Percentiles rank a stretch among this genome's conserved stretches.
Conservation (phyloP, 768 basidiomycete genomes). For the Lenzites betulinus region DNA sequence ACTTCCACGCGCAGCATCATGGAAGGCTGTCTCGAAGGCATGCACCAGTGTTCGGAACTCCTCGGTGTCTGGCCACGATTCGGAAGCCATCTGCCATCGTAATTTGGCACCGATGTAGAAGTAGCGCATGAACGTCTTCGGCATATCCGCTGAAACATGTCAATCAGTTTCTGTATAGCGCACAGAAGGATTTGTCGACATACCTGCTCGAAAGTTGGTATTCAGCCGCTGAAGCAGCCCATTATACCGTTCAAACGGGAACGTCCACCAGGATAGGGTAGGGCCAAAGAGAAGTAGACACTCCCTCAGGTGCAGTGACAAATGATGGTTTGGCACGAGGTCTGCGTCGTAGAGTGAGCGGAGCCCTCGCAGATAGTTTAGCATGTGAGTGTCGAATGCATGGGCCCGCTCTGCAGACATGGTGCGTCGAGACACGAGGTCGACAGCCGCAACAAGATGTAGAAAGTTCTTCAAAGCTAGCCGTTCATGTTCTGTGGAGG, state of each 20-base stretch:
- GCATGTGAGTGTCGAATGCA: slow-evolving; percentile 4
- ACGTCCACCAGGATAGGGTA: slow-evolving; percentile 26
- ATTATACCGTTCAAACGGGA: slow-evolving; percentile 36
- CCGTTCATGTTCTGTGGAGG: slow-evolving; percentile 4
- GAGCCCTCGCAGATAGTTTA: slow-evolving; percentile 25
- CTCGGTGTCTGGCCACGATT: background rate
- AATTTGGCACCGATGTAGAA: background rate
- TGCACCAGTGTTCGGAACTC: background rate
- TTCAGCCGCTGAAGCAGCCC: slow-evolving; percentile 27
- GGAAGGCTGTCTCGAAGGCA: background rate
- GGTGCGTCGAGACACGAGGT: slow-evolving; percentile 23
- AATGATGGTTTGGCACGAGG: slow-evolving; percentile 35
- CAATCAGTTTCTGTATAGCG: background rate
- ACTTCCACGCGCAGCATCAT: background rate
- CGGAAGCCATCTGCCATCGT: background rate
- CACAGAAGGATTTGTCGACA: background rate
- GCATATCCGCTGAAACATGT: background rate
- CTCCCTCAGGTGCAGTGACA: slow-evolving; percentile 34
- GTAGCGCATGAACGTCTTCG: slow-evolving; percentile 1
- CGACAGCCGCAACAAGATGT: slow-evolving; percentile 18
- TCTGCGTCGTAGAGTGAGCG: slow-evolving; percentile 28
- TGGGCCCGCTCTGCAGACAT: slow-evolving; percentile 8
- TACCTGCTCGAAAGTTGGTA: slow-evolving; percentile 24
- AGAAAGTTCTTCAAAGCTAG: background rate
- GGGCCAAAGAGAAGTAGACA: slow-evolving; percentile 35